Evolutionary conservation across 371 early-diverging fungal genomes (phyloP), one percentile per base, ranked within the genome.

Genomic region (Circinella minor): DNA sequence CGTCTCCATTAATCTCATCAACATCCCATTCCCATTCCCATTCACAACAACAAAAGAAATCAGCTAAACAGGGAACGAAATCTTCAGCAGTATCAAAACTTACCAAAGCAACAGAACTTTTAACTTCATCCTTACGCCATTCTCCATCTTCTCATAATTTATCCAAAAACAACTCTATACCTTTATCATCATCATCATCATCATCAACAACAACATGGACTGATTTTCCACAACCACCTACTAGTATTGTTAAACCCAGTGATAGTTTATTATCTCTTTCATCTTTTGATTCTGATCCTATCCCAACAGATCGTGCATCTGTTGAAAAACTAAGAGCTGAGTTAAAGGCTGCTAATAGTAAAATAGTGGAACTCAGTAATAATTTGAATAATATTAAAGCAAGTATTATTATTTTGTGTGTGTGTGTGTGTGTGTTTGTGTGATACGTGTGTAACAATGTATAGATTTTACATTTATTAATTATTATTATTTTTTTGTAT

Each of bases 351-450:
- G 37, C 81, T 17, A 71, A 79, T 38, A 34, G 62, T 27, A 75
- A 75, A 39, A 36, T 83, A 5, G 37, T 36, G 9, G 70, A 73
- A 18, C 63, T 80, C 65, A 77, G 75, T 59, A 48, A 68, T 6
- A 78, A 75, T 37, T 77, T 78, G 49, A 70, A 73, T 37, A 78
- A 77, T 54, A 76, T 83, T 48, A 77, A 80, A 75, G 75, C 71
- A 57, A 57, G 57, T 57, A 54, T 6, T 57, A 9, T 57, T 27
- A 13, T 51, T 51, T 55, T 55, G 3, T 38, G 36, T 63, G 38
- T 37, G 11, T 39, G 14, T 13, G 49, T 17, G 61, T 48, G 27
- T 7, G 6, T 11, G 6, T 43, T 1, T 43, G 6, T 43, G 9
- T 43, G 6, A 43, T 11, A 43, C 46, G 0, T 38, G 36, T 63